Conservation (phyloP, 169 alveolate genomes). For the Babesia bovis region DNA sequence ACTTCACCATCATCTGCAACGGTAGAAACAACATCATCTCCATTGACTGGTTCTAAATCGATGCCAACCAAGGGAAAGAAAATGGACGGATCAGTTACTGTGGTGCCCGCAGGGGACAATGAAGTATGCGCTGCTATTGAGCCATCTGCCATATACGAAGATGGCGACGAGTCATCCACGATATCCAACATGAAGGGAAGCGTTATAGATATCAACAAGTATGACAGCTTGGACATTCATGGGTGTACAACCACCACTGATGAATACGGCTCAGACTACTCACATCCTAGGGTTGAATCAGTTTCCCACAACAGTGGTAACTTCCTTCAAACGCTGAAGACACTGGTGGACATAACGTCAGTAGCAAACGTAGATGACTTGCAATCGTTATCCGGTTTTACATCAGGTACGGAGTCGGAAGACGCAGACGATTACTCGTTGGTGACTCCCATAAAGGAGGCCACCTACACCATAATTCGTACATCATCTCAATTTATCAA, state of each 20-base stretch:
- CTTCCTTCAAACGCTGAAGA: conserved; percentile 21
- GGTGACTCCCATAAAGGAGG: conserved; percentile 3
- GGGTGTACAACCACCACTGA: not conserved
- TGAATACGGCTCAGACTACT: not conserved
- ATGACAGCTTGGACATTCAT: not conserved
- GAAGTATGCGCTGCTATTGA: conserved; percentile 8
- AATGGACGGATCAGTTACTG: not conserved
- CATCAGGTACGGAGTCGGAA: not conserved
- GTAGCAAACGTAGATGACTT: not conserved
- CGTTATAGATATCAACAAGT: not conserved
- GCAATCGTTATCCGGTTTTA: not conserved
- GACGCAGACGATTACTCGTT: not conserved
- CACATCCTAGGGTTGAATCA: not conserved
- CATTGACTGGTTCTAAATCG: not conserved
- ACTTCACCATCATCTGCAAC: not conserved
- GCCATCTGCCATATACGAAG: not conserved
- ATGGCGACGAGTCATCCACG: not conserved
- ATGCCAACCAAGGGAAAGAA: not conserved
- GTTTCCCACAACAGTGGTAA: not conserved
- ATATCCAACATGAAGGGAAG: not conserved
- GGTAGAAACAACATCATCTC: not conserved
- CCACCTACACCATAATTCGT: conserved; percentile 10
- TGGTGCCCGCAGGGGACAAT: not conserved
- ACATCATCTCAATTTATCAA: conserved; percentile 7
- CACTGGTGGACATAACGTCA: conserved; percentile 15